phyloP scores from a whole-genome alignment of 371 early-diverging fungal genomes.

The Catenaria anguillulae region DNA sequence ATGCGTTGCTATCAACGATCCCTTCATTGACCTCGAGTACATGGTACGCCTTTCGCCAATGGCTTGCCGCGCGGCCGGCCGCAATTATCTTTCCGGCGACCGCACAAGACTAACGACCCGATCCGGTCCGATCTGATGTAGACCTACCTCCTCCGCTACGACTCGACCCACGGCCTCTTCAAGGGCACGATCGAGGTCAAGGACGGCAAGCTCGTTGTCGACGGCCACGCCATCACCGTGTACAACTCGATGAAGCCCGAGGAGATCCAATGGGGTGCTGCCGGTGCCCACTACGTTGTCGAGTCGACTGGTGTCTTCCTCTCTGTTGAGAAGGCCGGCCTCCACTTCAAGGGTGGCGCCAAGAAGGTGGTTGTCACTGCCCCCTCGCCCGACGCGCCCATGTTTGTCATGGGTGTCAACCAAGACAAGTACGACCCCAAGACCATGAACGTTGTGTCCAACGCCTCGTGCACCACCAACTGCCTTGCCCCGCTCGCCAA shows the following conservation, averaged over 20 bases:
- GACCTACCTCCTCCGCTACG: conserved; percentile 86
- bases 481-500: conserved; percentile 98
- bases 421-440: conserved; percentile 65
- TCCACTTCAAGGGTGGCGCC: conserved; percentile 86
- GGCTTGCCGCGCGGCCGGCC: too few species aligned
- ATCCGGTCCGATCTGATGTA: too few species aligned
- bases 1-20: conserved; percentile 96
- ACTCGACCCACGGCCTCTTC: conserved; percentile 93
- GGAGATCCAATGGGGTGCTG: conserved; percentile 81
- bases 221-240: conserved; percentile 64
- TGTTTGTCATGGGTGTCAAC: conserved; percentile 91
- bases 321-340: conserved; percentile 67
- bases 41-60: conserved; percentile 45
- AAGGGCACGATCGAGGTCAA: conserved; percentile 56
- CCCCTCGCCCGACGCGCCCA: conserved; percentile 81
- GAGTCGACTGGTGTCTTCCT: conserved; percentile 99
- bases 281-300: conserved; percentile 86
- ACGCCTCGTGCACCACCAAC: conserved; percentile 99
- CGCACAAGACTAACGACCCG: too few species aligned
- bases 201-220: conserved; percentile 69
- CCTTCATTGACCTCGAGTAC: conserved; percentile 90
- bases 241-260: conserved; percentile 57
- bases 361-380: conserved; percentile 98
- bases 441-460: conserved; percentile 77
- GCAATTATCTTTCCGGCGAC: too few species aligned